phyloP scores from a whole-genome alignment of 192 early-diverging fungal genomes.

The Coemansia sp. region DNA sequence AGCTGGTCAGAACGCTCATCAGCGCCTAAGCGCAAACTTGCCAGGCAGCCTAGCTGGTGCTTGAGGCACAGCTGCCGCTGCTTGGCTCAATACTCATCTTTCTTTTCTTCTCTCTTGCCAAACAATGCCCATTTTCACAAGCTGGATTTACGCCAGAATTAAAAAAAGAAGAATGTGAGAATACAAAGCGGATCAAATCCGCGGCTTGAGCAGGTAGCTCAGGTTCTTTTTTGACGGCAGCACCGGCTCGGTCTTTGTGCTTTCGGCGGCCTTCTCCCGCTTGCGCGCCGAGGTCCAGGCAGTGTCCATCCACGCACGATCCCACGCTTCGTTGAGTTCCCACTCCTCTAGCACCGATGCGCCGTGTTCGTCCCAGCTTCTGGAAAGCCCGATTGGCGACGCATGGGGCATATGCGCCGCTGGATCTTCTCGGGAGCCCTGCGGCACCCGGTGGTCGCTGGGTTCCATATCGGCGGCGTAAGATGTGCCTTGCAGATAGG shows the following conservation, averaged over 20 bases:
- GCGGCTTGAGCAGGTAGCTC: slow-evolving; percentile 47
- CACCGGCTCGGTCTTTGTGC: slow-evolving; percentile 18
- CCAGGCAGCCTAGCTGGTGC: neutral
- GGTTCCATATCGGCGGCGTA: slow-evolving; percentile 47
- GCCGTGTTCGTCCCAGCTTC: slow-evolving; percentile 44
- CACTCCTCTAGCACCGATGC: slow-evolving; percentile 49
- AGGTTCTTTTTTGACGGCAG: slow-evolving; percentile 44
- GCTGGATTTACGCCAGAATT: neutral
- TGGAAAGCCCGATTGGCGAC: slow-evolving; percentile 13
- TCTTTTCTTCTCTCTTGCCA: neutral
- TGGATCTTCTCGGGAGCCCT: neutral
- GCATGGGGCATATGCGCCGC: neutral
- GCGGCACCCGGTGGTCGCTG: slow-evolving; percentile 22
- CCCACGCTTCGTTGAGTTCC: slow-evolving; percentile 53
- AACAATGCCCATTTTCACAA: slow-evolving; percentile 1
- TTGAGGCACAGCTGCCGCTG: neutral
- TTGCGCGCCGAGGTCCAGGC: slow-evolving; percentile 37
- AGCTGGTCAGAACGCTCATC: slow-evolving; percentile 51
- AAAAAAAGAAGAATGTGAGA: neutral
- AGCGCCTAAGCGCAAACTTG: slow-evolving; percentile 16
- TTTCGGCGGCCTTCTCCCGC: slow-evolving; percentile 10
- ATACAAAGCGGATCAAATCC: slow-evolving; percentile 19
- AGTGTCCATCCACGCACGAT: slow-evolving; percentile 51
- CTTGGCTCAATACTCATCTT: neutral
- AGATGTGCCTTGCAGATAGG: slow-evolving; percentile 36